Conservation (phyloP, 2,329 filamentous ascomycete genomes). For the Cytospora mali region DNA sequence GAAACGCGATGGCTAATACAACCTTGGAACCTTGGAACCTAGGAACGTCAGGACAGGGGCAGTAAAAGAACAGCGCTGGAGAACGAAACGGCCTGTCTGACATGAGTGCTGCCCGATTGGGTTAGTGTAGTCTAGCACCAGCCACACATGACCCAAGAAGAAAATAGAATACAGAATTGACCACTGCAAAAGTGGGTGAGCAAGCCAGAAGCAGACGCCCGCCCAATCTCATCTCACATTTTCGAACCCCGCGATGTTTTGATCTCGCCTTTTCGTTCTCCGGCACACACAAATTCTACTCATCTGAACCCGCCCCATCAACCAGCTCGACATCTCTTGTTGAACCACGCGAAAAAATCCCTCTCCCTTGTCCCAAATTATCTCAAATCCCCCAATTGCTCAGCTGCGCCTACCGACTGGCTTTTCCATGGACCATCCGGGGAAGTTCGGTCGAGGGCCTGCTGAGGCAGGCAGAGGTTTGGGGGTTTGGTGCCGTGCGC, state of each 20-base stretch:
- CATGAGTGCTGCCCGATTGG: neutral
- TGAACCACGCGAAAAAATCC: neutral
- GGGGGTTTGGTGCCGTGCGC: constrained; percentile 27
- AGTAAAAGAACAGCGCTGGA: too few relatives aligned
- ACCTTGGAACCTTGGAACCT: too few relatives aligned
- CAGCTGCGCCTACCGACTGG: constrained; percentile 15
- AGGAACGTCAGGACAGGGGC: neutral
- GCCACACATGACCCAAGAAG: neutral
- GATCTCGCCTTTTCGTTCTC: neutral
- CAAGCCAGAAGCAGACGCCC: too few relatives aligned
- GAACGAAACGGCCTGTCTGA: neutral
- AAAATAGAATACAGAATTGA: too few relatives aligned
- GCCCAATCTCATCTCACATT: neutral
- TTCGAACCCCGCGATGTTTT: neutral
- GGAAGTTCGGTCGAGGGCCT: constrained; percentile 10
- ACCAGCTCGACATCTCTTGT: constrained; percentile 22
- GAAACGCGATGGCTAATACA: too few relatives aligned
- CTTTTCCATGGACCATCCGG: constrained; percentile 3
- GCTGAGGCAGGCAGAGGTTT: constrained; percentile 21
- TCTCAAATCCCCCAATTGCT: constrained; percentile 12
- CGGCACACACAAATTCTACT: neutral
- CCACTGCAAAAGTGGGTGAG: too few relatives aligned
- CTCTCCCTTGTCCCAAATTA: neutral
- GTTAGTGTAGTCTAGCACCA: neutral
- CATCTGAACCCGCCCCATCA: constrained; percentile 16